Evolutionary conservation across 2,329 filamentous ascomycete genomes (phyloP), one percentile per base, ranked within the genome.

Genomic region (Aspergillus japonicus): DNA sequence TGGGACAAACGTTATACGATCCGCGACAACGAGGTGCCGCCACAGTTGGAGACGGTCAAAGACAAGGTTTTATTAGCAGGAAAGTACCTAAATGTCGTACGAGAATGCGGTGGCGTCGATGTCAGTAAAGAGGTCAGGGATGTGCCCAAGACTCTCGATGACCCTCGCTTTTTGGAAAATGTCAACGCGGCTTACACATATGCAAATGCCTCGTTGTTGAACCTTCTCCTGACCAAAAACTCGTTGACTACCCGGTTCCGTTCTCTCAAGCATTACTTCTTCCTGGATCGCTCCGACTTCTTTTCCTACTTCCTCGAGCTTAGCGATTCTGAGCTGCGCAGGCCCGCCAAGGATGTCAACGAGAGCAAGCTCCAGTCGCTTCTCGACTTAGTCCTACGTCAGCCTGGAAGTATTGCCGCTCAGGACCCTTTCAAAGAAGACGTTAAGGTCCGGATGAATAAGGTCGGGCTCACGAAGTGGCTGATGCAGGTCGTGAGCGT

Each of bases 1-100:
- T 99, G 95, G 95, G 95, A 99, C 74, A 92, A 96, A 71, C 85
- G 95, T 64, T 99, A 99, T 73, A 98, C 95, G 4, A 89, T 99
- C 63, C 89, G 95, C 60, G 92, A 96, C 62, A 87, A 91, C 52
- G 90, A 96, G 61, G 88, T 98, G 1, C 95, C 95, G 3, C 93
- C 94, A 8, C 95, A 99, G 72, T 84, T 99, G 4, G 90, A 95
- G 72, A 87, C 85, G 29, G 89, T 98, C 66, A 95, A 95, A 73
- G 93, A 96, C 67, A 97, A 97, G 76, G 94, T 98, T 1, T 82
- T 99, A 2, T 83, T 99, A 35, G 95, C 95, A 19, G 95, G 95
- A 44, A 99, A 99, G 75, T 99, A 99, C 72, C 85, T 99, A 54
- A 99, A 99, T 67, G 95, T 99, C 3, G 95, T 99, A 19, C 87